Evolutionary conservation across 306 rosid species (phyloP).

Genomic region (Mucuna pruriens): DNA sequence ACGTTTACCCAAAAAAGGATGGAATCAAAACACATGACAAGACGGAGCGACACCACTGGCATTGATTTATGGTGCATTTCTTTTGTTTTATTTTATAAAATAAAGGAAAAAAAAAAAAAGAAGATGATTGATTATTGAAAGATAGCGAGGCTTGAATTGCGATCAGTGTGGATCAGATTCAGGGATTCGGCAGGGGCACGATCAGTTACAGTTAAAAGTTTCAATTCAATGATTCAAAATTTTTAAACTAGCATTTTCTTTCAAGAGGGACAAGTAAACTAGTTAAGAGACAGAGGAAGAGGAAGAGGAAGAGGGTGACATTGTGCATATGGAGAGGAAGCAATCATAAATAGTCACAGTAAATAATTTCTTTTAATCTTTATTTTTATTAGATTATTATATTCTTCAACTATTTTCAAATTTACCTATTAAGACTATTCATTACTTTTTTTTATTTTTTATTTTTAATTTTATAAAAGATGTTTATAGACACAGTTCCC

Average conservation of each 20-base stretch:
- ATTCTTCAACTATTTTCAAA: no score
- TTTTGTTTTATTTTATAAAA: background rate
- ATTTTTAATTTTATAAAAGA: no score
- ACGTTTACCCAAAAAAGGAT: background rate
- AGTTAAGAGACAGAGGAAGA: background rate
- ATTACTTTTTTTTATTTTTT: no score
- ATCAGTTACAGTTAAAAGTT: background rate
- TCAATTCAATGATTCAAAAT: background rate
- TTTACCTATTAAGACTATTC: no score
- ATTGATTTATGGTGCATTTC: background rate
- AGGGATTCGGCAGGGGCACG: background rate
- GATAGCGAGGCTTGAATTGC: background rate
- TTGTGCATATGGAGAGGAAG: background rate
- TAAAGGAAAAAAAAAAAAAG: background rate
- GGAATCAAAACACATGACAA: slow-evolving; percentile 24
- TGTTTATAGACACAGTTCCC: no score
- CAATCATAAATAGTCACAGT: no score
- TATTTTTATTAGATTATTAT: no score
- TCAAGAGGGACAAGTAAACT: background rate
- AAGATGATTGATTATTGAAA: background rate
- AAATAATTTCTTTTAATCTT: no score
- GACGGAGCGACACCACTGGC: background rate
- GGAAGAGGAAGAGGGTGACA: background rate
- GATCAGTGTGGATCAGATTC: background rate
- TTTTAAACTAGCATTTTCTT: background rate